Evolutionary conservation across 2,329 filamentous ascomycete genomes (phyloP).

Genomic region (Paracorniculantispora psalliotae): DNA sequence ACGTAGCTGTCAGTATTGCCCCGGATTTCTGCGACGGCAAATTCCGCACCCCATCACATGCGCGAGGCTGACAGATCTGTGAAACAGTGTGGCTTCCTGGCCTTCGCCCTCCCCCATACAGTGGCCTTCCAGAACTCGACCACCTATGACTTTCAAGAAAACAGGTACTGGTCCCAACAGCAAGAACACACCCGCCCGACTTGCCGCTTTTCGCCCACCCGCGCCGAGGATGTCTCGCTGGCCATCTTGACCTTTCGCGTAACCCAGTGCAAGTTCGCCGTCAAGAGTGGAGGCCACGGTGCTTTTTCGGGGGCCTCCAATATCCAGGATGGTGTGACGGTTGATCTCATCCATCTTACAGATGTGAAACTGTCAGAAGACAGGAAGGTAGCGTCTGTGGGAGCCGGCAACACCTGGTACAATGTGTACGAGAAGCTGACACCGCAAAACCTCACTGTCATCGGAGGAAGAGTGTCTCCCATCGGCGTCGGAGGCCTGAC

Average conservation of each 20-base stretch:
- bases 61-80: neutral
- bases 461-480: constrained; percentile 20
- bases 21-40: neutral
- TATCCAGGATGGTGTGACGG: constrained; percentile 24
- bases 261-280: constrained; percentile 26
- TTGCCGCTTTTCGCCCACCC: constrained; percentile 23
- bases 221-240: constrained; percentile 24
- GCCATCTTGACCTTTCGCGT: constrained; percentile 21
- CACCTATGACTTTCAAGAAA: constrained; percentile 18
- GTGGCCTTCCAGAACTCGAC: constrained; percentile 17
- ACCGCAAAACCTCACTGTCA: constrained; percentile 17
- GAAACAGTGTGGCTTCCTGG: constrained; percentile 20
- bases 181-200: constrained; percentile 17
- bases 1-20: constrained; percentile 8
- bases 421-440: constrained; percentile 20
- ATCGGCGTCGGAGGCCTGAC: constrained; percentile 23
- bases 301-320: constrained; percentile 25
- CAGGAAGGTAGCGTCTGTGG: constrained; percentile 15
- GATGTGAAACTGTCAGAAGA: constrained; percentile 19
- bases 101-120: constrained; percentile 13
- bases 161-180: constrained; percentile 22
- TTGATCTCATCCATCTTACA: constrained; percentile 24
- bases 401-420: constrained; percentile 20
- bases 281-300: constrained; percentile 31
- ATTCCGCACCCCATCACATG: neutral